Conservation (phyloP, 176 grass and related monocot species). For the Triticum monococcum region DNA sequence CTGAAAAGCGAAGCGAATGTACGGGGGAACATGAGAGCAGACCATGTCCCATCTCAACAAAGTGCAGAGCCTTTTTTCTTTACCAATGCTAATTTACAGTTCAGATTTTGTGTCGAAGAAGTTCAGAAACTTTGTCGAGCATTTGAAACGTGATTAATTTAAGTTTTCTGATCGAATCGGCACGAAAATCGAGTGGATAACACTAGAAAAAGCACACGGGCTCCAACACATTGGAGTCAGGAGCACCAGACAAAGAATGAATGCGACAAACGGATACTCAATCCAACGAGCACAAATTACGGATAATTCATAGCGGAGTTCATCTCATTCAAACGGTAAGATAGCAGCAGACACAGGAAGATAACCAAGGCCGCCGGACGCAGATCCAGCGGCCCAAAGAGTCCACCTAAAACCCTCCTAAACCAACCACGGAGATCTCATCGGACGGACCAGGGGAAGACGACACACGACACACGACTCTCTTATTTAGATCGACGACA, state of each 20-base stretch:
- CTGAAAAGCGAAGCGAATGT: too few species aligned
- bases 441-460: neutral
- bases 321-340: neutral
- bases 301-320: neutral
- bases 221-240: neutral
- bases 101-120: too few species aligned
- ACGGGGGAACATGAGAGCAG: too few species aligned
- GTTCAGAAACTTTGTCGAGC: too few species aligned
- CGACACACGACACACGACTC: neutral
- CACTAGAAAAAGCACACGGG: too few species aligned
- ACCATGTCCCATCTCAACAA: too few species aligned
- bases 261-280: neutral
- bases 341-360: neutral
- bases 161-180: too few species aligned
- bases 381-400: neutral
- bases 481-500: slow-evolving; percentile 2
- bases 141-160: too few species aligned
- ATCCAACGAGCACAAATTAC: neutral
- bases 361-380: neutral
- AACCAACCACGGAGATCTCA: neutral
- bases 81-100: too few species aligned
- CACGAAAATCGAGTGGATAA: neutral
- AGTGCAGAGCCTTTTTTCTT: too few species aligned
- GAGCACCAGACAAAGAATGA: neutral
- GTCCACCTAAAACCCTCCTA: neutral